Percentiles rank a stretch among this genome's conserved stretches.
Evolutionary conservation across 2,329 filamentous ascomycete genomes (phyloP).

Genomic region (Aspergillus carbonarius): DNA sequence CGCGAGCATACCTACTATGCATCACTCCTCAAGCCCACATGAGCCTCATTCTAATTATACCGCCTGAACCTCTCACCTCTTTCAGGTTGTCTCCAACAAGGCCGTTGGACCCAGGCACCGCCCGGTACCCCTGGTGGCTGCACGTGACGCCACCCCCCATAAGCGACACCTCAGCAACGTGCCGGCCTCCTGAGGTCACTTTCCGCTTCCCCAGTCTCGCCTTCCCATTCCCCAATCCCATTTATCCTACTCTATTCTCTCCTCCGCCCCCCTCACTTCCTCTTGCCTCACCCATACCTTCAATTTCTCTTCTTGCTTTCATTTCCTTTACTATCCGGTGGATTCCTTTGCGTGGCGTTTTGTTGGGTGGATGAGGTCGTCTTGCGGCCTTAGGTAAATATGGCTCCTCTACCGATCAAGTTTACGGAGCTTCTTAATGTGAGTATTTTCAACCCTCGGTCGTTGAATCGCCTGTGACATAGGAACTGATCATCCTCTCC

Average conservation of each 20-base stretch:
- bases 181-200: constrained; percentile 43
- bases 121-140: constrained; percentile 18
- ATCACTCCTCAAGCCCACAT: background rate
- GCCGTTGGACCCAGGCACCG: constrained; percentile 11
- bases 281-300: constrained; percentile 11
- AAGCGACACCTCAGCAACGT: constrained; percentile 45
- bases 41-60: background rate
- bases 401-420: constrained; percentile 77
- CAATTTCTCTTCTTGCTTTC: constrained; percentile 18
- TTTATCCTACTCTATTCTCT: constrained; percentile 3
- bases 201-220: constrained; percentile 35
- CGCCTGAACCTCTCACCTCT: background rate
- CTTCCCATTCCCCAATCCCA: constrained; percentile 15
- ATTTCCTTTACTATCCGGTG: constrained; percentile 20
- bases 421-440: constrained; percentile 88
- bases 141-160: constrained; percentile 34
- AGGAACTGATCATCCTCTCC: constrained; percentile 34
- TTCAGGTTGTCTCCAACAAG: background rate
- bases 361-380: constrained; percentile 44
- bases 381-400: constrained; percentile 46
- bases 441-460: constrained; percentile 39
- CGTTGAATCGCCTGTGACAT: background rate
- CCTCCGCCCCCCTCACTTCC: constrained; percentile 17
- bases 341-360: constrained; percentile 39
- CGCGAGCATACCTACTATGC: background rate